Base-by-base conservation (phyloP, 176 grass and related monocot genomes). In the Lolium rigidum region DNA sequence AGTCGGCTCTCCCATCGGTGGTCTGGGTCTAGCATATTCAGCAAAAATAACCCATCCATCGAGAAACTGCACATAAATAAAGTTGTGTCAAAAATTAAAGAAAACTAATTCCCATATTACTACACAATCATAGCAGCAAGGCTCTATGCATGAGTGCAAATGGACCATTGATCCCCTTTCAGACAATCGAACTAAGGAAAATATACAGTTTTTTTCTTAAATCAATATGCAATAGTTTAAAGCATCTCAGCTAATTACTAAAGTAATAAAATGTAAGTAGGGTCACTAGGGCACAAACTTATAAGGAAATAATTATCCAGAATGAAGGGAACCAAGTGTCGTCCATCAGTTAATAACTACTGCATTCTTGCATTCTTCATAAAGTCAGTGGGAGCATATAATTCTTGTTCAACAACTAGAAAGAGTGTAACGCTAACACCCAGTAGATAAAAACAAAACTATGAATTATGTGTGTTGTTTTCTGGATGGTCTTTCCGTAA, bases 21-120 rank as follows among this genome's bases (percentile, higher is more conserved):
- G 26, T 79, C 77, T 95, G 47, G 88, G 86, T 82, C 84, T 98
- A 21, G 93, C 93, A 28, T 91, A 98, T 75, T 98, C 96, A 0
- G 93, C 93, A 22, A 98, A 98, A 57, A 98, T 98, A 84, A 95
- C 96, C 96, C 96, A 98, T 70, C 96, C 93, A 77, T 98, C 96
- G 8, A 98, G 88, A 84, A 95, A 94, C 93, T 95, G 93, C 82
- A 84, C 5, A 76, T 6, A 84, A 90, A 71, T 21, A 61, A 50
- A 89, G 44, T 48, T 41, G 60, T 26, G 16, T 83, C 31, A 89
- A 74, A 56, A 28, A 8, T 31, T 31, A 9, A 24, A 51, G n/a
- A 6, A 73, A 52, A 14, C 47, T 2, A 80, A 17, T 7, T 59
- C 3, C 6, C 14, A 48, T 31, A 39, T 39, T 13, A 66, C 37